Evolutionary conservation across 371 early-diverging fungal genomes (phyloP).

Genomic region (Dinochytrium kinnereticum): DNA sequence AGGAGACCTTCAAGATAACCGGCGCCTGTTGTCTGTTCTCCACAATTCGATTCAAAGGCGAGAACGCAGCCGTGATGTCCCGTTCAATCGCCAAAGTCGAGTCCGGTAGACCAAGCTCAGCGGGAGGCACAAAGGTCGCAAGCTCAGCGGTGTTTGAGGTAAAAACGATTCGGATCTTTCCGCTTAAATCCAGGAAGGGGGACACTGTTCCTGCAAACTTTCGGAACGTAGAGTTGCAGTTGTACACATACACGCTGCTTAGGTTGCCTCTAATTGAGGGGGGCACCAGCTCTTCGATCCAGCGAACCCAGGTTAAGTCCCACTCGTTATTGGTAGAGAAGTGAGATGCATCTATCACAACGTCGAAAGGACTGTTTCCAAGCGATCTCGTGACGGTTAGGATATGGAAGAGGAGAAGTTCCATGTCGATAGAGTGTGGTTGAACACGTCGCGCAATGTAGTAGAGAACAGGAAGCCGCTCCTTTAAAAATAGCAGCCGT

Average conservation of each 20-base stretch:
- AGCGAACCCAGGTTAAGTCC: slow-evolving; percentile 73
- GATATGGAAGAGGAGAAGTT: slow-evolving; percentile 59
- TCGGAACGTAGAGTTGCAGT: slow-evolving; percentile 77
- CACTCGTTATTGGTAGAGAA: slow-evolving; percentile 84
- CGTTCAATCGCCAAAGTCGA: slow-evolving; percentile 60
- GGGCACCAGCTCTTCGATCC: slow-evolving; percentile 77
- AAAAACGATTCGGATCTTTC: slow-evolving; percentile 20
- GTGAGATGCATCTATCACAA: slow-evolving; percentile 83
- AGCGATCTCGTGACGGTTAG: slow-evolving; percentile 63
- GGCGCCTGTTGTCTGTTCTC: slow-evolving; percentile 75
- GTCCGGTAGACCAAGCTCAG: slow-evolving; percentile 79
- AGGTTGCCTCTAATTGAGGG: slow-evolving; percentile 54
- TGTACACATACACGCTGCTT: slow-evolving; percentile 66
- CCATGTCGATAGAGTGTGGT: slow-evolving; percentile 82
- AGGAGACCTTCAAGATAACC: slow-evolving; percentile 80
- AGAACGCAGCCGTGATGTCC: slow-evolving; percentile 26
- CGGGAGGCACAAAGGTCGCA: slow-evolving; percentile 24
- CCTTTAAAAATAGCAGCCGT: no score
- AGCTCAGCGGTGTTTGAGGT: slow-evolving; percentile 28
- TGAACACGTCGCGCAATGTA: slow-evolving; percentile 79
- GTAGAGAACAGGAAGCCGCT: slow-evolving; percentile 79
- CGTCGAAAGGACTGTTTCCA: slow-evolving; percentile 68
- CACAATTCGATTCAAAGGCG: slow-evolving; percentile 58
- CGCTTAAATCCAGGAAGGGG: slow-evolving; percentile 10
- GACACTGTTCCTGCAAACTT: slow-evolving; percentile 49